Conservation (phyloP, 768 basidiomycete genomes). For the Tubosaeta sp. region DNA sequence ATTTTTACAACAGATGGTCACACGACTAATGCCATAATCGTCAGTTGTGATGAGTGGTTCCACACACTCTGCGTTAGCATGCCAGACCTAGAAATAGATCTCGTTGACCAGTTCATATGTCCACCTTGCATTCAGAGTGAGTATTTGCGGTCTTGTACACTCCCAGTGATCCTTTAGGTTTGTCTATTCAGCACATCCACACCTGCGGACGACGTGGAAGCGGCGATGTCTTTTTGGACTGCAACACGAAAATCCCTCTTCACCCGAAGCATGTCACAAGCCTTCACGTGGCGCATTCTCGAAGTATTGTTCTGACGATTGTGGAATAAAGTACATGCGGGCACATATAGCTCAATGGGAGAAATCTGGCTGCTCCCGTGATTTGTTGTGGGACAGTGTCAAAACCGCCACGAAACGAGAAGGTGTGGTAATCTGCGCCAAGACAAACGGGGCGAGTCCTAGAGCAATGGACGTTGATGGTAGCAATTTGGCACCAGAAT, state of each 20-base stretch:
- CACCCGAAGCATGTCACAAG: slow-evolving; percentile 68
- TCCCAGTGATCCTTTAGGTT: background rate
- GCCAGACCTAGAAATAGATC: slow-evolving; percentile 75
- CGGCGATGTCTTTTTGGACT: slow-evolving; percentile 70
- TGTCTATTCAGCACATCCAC: slow-evolving; percentile 46
- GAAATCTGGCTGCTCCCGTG: slow-evolving; percentile 58
- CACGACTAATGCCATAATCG: background rate
- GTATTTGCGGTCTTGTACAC: slow-evolving; percentile 28
- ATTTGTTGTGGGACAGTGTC: slow-evolving; percentile 70
- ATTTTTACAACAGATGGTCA: background rate
- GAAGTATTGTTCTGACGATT: slow-evolving; percentile 90
- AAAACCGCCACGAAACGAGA: slow-evolving; percentile 66
- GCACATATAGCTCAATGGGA: slow-evolving; percentile 58
- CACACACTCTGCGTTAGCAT: slow-evolving; percentile 83
- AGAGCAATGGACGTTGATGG: slow-evolving; percentile 21
- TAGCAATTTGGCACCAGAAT: slow-evolving; percentile 20
- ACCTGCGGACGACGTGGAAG: slow-evolving; percentile 74
- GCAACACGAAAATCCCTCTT: slow-evolving; percentile 56
- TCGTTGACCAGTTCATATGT: slow-evolving; percentile 92
- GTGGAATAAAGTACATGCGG: slow-evolving; percentile 73
- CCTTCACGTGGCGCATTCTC: slow-evolving; percentile 79
- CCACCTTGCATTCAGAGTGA: slow-evolving; percentile 72
- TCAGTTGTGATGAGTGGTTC: slow-evolving; percentile 93
- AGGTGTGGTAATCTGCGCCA: slow-evolving; percentile 55
- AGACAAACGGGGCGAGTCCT: slow-evolving; percentile 24